Conservation (phyloP, 1,284 basidiomycete genomes). For the Ustilago hordei region DNA sequence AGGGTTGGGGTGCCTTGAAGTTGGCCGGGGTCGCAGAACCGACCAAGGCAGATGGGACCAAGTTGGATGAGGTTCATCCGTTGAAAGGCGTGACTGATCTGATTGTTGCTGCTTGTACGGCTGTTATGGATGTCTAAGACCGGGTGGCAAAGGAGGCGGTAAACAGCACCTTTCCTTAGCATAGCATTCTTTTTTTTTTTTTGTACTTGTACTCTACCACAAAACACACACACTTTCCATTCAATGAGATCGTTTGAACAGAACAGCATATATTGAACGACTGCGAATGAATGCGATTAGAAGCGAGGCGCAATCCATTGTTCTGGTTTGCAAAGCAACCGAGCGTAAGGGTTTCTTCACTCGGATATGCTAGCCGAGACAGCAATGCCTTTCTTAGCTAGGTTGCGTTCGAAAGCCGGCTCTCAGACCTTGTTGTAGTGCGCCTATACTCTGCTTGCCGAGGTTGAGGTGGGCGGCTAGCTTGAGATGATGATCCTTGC, state of each 20-base stretch:
- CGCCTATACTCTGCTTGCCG: too few species aligned
- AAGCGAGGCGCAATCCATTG: neutral
- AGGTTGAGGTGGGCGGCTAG: too few species aligned
- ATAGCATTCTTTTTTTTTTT: slow-evolving; percentile 5
- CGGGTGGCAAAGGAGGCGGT: neutral
- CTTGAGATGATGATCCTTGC: too few species aligned
- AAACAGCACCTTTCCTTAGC: neutral
- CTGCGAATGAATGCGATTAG: neutral
- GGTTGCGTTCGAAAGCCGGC: too few species aligned
- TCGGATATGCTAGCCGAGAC: neutral
- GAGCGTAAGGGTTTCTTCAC: neutral
- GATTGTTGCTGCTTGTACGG: slow-evolving; percentile 49
- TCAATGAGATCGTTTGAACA: too few species aligned
- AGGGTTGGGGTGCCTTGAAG: slow-evolving; percentile 50
- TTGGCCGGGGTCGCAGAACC: slow-evolving; percentile 26
- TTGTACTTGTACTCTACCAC: slow-evolving; percentile 1
- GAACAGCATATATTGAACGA: neutral
- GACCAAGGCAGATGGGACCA: slow-evolving; percentile 13
- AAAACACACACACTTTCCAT: neutral
- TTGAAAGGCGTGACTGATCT: slow-evolving; percentile 48
- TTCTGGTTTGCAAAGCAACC: neutral
- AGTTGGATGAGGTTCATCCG: slow-evolving; percentile 31
- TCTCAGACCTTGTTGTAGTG: too few species aligned
- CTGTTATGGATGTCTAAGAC: slow-evolving; percentile 51
- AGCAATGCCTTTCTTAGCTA: too few species aligned